A percentile compares a stretch with the other conserved stretches of the same genome.
Evolutionary conservation across 192 early-diverging fungal species (phyloP).

Genomic region (Oehlia diaphana): DNA sequence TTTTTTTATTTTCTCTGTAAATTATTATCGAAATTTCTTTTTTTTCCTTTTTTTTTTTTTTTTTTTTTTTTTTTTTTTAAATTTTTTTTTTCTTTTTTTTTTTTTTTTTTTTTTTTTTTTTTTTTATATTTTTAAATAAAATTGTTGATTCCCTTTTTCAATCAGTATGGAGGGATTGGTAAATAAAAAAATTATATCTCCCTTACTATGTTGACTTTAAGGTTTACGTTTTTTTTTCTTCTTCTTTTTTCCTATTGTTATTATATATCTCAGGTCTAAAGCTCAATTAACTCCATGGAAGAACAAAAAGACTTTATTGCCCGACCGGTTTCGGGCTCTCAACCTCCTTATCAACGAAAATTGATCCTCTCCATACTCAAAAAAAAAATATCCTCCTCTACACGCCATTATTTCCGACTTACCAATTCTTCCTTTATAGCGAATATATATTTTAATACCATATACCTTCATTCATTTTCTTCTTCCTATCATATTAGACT

Average conservation of each 20-base stretch:
- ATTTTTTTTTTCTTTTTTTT: too few species aligned
- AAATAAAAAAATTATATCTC: conserved; percentile 4
- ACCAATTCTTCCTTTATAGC: too few species aligned
- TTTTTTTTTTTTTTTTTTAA: too few species aligned
- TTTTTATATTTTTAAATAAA: background rate
- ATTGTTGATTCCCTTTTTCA: background rate
- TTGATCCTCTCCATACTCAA: background rate
- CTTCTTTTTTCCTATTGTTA: background rate
- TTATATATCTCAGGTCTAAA: conserved; percentile 9
- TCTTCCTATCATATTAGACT: too few species aligned
- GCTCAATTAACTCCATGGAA: background rate
- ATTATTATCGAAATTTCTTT: conserved; percentile 2
- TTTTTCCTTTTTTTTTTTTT: background rate
- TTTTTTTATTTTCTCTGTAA: conserved; percentile 16
- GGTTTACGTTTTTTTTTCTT: conserved; percentile 5
- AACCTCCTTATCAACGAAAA: background rate
- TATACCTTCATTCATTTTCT: too few species aligned
- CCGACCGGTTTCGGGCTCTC: conserved; percentile 17
- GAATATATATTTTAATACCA: too few species aligned
- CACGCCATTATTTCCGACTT: too few species aligned
- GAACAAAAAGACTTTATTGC: conserved; percentile 1
- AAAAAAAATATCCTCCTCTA: background rate
- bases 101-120: too few species aligned
- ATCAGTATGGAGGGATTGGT: conserved; percentile 13
- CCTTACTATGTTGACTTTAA: background rate